These are phyloP conservation scores for Suillus plorans DNA, from an alignment of 768 basidiomycete species.

Conservation along the genomic window DNA sequence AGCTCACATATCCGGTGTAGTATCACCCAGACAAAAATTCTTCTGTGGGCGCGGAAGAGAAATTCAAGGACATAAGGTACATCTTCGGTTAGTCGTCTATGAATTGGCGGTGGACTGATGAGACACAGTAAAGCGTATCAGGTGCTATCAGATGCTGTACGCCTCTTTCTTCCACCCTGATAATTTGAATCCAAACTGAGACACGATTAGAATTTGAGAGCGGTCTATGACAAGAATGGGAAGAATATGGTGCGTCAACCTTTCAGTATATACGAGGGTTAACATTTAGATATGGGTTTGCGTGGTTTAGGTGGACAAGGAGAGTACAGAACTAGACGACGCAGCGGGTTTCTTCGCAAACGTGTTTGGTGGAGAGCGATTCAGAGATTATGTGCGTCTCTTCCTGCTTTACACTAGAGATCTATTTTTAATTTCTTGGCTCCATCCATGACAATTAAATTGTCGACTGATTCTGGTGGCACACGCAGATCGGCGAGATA, in stretches of 20 bases:
- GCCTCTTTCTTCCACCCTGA: slow-evolving; percentile 26
- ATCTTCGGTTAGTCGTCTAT: slow-evolving; percentile 14
- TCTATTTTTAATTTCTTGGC: slow-evolving; percentile 1
- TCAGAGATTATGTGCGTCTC: slow-evolving; percentile 78
- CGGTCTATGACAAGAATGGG: slow-evolving; percentile 94
- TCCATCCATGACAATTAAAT: slow-evolving; percentile 1
- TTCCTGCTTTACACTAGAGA: not conserved
- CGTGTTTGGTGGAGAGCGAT: slow-evolving; percentile 94
- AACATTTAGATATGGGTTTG: slow-evolving; percentile 8
- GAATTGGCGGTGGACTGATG: slow-evolving; percentile 11
- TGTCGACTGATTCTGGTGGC: not conserved
- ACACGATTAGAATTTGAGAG: slow-evolving; percentile 63
- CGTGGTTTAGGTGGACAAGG: slow-evolving; percentile 61
- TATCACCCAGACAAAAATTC: slow-evolving; percentile 96
- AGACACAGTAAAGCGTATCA: slow-evolving; percentile 87
- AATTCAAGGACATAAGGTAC: slow-evolving; percentile 95
- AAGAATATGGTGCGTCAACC: slow-evolving; percentile 68
- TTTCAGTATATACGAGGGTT: slow-evolving; percentile 7
- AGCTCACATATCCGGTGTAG: slow-evolving; percentile 35
- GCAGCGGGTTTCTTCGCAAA: slow-evolving; percentile 93
- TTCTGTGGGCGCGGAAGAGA: slow-evolving; percentile 89
- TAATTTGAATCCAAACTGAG: not conserved
- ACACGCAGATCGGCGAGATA: slow-evolving; percentile 90
- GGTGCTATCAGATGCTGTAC: slow-evolving; percentile 80
- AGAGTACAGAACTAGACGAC: slow-evolving; percentile 85